Evolutionary conservation across 345 rosid species (phyloP).

Genomic region (Arabidopsis thaliana): DNA sequence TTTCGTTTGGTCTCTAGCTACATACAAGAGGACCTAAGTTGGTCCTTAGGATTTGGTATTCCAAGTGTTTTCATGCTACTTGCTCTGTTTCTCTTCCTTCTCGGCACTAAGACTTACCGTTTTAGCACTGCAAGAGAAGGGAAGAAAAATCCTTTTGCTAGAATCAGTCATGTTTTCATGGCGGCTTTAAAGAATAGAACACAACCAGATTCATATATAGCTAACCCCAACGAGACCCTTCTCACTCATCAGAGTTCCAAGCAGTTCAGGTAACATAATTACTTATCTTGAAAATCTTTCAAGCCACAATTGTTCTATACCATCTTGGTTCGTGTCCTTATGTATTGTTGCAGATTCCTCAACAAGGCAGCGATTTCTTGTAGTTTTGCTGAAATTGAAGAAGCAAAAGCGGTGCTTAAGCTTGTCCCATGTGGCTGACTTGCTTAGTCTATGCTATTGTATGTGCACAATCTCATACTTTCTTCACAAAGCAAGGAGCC

Average conservation of each 20-base stretch:
- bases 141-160: slow-evolving; percentile 34
- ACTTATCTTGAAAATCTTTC: neutral
- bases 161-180: slow-evolving; percentile 44
- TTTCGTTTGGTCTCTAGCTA: slow-evolving; percentile 55
- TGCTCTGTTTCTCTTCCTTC: slow-evolving; percentile 43
- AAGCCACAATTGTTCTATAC: no score
- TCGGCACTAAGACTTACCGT: slow-evolving; percentile 41
- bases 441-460: slow-evolving; percentile 56
- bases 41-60: slow-evolving; percentile 74
- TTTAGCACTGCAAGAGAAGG: slow-evolving; percentile 5
- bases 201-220: neutral
- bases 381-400: slow-evolving; percentile 51
- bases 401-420: slow-evolving; percentile 52
- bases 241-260: slow-evolving; percentile 41
- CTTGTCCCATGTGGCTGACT: slow-evolving; percentile 61
- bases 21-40: slow-evolving; percentile 74
- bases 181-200: slow-evolving; percentile 41
- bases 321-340: neutral
- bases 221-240: slow-evolving; percentile 16
- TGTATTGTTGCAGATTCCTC: slow-evolving; percentile 46
- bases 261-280: slow-evolving; percentile 50
- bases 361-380: slow-evolving; percentile 52
- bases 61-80: slow-evolving; percentile 38
- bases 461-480: slow-evolving; percentile 55
- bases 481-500: slow-evolving; percentile 70